These are phyloP conservation scores for Chrysoporthe cubensis DNA, from an alignment of 2,329 filamentous ascomycete species.

Conservation along the genomic window DNA sequence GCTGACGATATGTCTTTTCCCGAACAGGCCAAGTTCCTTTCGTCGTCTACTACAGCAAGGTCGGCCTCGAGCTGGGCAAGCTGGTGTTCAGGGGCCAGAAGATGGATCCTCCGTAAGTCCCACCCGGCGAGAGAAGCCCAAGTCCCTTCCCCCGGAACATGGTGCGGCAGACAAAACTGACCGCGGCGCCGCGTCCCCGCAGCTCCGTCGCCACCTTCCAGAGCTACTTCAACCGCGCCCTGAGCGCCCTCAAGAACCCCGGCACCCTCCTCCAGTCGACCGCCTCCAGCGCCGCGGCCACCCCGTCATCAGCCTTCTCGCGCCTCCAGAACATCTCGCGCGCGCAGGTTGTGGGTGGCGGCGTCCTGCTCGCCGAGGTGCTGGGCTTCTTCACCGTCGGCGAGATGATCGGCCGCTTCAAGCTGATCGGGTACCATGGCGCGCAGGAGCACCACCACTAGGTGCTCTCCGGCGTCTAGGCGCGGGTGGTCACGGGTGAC, in stretches of 20 bases:
- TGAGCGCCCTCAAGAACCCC: constrained; percentile 74
- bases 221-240: constrained; percentile 77
- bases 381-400: constrained; percentile 97
- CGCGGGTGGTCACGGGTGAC: not conserved
- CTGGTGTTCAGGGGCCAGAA: constrained; percentile 85
- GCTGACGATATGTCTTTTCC: constrained; percentile 15
- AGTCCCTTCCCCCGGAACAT: too few relatives aligned
- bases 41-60: constrained; percentile 89
- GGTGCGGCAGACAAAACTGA: constrained; percentile 1
- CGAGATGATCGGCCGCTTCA: constrained; percentile 94
- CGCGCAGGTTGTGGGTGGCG: constrained; percentile 71
- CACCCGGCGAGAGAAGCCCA: not conserved
- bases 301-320: constrained; percentile 42
- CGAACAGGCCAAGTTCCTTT: constrained; percentile 78
- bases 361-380: constrained; percentile 82
- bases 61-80: constrained; percentile 85
- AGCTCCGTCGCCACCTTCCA: constrained; percentile 84
- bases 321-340: constrained; percentile 70
- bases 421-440: constrained; percentile 91
- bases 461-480: not conserved
- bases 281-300: constrained; percentile 56
- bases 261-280: constrained; percentile 59
- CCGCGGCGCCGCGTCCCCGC: constrained; percentile 8
- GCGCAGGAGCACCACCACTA: constrained; percentile 63
- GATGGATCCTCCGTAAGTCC: constrained; percentile 92